These are phyloP conservation scores for Porphyrellus cyaneotinctus DNA, from an alignment of 768 basidiomycete species.

Conservation along the genomic window DNA sequence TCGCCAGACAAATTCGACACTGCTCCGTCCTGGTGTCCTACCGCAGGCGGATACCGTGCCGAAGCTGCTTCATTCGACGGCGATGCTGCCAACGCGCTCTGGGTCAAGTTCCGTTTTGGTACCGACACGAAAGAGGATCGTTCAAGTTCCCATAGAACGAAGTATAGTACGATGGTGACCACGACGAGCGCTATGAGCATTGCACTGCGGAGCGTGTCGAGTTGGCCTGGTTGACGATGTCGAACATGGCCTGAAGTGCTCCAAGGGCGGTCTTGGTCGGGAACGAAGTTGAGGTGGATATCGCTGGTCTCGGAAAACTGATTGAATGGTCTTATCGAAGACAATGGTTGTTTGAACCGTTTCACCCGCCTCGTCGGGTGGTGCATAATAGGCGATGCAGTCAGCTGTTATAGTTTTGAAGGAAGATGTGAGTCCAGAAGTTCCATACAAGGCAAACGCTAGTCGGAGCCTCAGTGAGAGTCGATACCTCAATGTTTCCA, in stretches of 20 bases:
- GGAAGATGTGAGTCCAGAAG: not conserved
- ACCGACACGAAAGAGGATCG: slow-evolving; percentile 4
- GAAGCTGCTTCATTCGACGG: not conserved
- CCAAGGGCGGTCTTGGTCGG: not conserved
- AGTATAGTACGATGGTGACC: slow-evolving; percentile 23
- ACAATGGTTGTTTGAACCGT: slow-evolving; percentile 8
- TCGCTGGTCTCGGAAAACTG: not conserved
- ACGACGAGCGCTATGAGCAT: slow-evolving; percentile 17
- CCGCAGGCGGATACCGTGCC: not conserved
- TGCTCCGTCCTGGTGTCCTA: not conserved
- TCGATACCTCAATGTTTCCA: too few species aligned
- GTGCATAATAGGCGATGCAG: slow-evolving; percentile 7
- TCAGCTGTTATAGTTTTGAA: not conserved
- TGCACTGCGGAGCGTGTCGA: slow-evolving; percentile 9
- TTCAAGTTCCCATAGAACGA: slow-evolving; percentile 18
- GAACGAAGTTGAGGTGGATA: not conserved
- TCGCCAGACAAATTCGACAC: not conserved
- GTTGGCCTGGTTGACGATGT: not conserved
- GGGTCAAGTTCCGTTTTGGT: not conserved
- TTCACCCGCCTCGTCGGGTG: slow-evolving; percentile 16
- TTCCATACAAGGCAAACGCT: too few species aligned
- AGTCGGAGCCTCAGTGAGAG: too few species aligned
- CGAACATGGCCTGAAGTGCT: not conserved
- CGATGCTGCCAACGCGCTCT: not conserved
- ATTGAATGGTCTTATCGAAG: not conserved